Base-by-base conservation (phyloP, 306 rosid species). In the Prunus padus region DNA sequence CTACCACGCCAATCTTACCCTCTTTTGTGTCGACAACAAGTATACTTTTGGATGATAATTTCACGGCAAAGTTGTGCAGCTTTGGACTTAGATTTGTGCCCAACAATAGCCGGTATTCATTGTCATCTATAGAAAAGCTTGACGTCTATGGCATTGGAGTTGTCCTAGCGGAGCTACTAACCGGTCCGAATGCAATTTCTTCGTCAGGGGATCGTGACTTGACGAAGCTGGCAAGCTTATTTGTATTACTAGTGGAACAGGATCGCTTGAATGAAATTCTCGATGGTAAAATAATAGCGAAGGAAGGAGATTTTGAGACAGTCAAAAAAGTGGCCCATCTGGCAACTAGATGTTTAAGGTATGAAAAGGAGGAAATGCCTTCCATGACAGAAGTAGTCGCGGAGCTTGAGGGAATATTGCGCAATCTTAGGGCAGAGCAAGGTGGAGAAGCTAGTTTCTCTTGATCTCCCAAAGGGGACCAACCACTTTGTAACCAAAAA, bases 141-240 rank as follows among this genome's bases (percentile, higher is more conserved):
- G 69, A 77, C 6, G 81, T 77, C 3, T 77, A 60, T 45, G 69
- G 81, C 25, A 67, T 76, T 25, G 80, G 80, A 26, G 74, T 76
- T 15, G 80, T 76, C 19, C 28, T 76, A 11, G 80, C 47, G 4
- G 80, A 76, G 74, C 74, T 76, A 18, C 49, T 76, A 25, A 76
- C 80, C 0, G 64, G 75, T 23, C 26, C 42, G 44, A 67, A 65
- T 22, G 18, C 60, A 67, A 11, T 2, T 40, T 1, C 23, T 45
- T 18, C 42, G 22, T 45, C 33, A 18, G 3, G 22, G 28, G 44
- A n/a, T 60, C 1, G 45, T 40, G 22, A 46, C 23, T 40, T 49
- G 31, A 11, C 23, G 67, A n/a, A 66, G 16, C 19, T 23, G 16
- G 74, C 57, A 11, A 42, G 9, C 26, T 62, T 42, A 12, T 23